These are phyloP conservation scores for Exophiala dermatitidis DNA, from an alignment of 2,329 filamentous ascomycete genomes.

Conservation along the genomic window DNA sequence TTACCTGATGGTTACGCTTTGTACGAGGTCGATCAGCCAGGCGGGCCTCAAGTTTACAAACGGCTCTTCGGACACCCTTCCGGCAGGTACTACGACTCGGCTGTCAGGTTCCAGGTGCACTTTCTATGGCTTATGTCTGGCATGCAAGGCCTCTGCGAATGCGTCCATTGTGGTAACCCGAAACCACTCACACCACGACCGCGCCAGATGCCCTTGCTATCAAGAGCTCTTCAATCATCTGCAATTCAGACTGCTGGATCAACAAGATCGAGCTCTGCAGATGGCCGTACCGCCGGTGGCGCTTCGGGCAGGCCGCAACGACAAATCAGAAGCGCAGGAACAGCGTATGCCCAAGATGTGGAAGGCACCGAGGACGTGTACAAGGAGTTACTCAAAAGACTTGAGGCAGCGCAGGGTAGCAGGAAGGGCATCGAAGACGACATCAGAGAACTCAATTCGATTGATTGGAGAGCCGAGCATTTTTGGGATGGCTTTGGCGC, in stretches of 20 bases:
- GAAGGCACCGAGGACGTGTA: constrained; percentile 51
- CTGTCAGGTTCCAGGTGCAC: constrained; percentile 49
- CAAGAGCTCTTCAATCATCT: not conserved
- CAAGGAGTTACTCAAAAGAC: constrained; percentile 43
- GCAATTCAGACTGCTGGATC: constrained; percentile 5
- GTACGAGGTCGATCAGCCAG: constrained; percentile 43
- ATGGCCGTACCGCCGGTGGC: constrained; percentile 9
- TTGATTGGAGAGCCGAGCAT: constrained; percentile 51
- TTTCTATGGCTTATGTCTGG: constrained; percentile 51
- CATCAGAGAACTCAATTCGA: constrained; percentile 45
- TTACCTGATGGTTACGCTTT: constrained; percentile 51
- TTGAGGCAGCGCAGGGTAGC: constrained; percentile 33
- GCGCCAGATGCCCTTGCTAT: constrained; percentile 14
- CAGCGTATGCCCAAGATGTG: constrained; percentile 34
- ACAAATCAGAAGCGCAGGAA: constrained; percentile 18
- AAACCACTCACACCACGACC: constrained; percentile 6
- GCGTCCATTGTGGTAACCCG: constrained; percentile 40
- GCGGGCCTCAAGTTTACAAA: constrained; percentile 41
- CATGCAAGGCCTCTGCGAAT: constrained; percentile 41
- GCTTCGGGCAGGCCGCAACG: constrained; percentile 21
- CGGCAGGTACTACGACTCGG: constrained; percentile 47
- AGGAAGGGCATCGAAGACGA: constrained; percentile 37
- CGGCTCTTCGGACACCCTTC: constrained; percentile 53
- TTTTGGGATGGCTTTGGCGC: constrained; percentile 24
- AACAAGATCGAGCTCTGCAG: constrained; percentile 10